Percentiles rank a stretch among this genome's conserved stretches.
Conservation (phyloP, 768 basidiomycete genomes). For the Lactifluus hygrophoroides region DNA sequence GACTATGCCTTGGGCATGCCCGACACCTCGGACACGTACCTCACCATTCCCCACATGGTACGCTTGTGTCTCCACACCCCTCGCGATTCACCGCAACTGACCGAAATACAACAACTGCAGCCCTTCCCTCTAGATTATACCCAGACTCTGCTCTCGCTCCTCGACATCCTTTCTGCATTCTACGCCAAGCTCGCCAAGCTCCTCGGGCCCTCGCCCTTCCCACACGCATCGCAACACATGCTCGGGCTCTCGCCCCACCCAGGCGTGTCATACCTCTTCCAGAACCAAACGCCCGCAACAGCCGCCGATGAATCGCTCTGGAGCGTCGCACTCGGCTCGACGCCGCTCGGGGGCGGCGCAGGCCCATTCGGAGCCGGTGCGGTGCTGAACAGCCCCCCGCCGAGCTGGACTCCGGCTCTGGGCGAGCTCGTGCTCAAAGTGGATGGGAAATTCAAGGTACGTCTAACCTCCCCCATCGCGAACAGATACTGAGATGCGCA, state of each 20-base stretch:
- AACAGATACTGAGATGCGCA: not conserved
- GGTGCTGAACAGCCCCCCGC: conserved; percentile 41
- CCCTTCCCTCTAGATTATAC: conserved; percentile 88
- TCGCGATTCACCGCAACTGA: not conserved
- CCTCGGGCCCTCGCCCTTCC: conserved; percentile 74
- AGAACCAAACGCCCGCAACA: conserved; percentile 33
- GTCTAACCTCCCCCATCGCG: not conserved
- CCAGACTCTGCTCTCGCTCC: conserved; percentile 78
- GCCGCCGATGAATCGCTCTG: conserved; percentile 50
- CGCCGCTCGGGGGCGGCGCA: conserved; percentile 25
- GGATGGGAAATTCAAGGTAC: conserved; percentile 77
- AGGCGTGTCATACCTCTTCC: conserved; percentile 73
- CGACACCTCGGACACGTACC: conserved; percentile 61
- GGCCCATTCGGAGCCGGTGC: conserved; percentile 18
- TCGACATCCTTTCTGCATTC: conserved; percentile 83
- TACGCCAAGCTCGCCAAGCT: conserved; percentile 82
- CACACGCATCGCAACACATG: conserved; percentile 63
- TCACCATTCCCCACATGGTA: conserved; percentile 69
- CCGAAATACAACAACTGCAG: conserved; percentile 31
- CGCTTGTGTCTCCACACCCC: conserved; percentile 23
- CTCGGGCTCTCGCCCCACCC: conserved; percentile 71
- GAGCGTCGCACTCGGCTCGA: conserved; percentile 43
- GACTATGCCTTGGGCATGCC: conserved; percentile 55
- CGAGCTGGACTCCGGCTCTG: conserved; percentile 52
- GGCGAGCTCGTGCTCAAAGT: conserved; percentile 74